These are phyloP conservation scores for Hippophae tibetana DNA, from an alignment of 306 rosid species.

Conservation along the genomic window DNA sequence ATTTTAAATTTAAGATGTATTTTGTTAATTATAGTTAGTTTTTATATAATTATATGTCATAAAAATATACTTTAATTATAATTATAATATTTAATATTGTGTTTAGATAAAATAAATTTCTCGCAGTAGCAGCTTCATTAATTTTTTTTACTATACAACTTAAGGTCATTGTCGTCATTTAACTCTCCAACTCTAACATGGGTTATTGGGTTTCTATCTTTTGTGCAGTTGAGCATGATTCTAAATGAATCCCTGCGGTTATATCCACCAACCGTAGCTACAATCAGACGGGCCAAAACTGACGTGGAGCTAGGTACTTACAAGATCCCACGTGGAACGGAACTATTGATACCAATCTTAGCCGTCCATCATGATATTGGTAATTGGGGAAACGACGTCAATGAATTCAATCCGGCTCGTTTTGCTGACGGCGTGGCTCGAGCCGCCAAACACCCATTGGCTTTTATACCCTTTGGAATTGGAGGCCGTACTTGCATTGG, in stretches of 20 bases:
- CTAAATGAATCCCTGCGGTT: conserved; percentile 76
- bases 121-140: too few species aligned
- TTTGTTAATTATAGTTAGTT: too few species aligned
- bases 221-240: conserved; percentile 69
- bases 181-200: background rate
- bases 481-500: conserved; percentile 87
- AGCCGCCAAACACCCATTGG: conserved; percentile 64
- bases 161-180: conserved; percentile 1
- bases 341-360: conserved; percentile 70
- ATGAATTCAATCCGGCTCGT: conserved; percentile 84
- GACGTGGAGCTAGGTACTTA: conserved; percentile 67
- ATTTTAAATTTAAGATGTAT: background rate
- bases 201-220: conserved; percentile 2
- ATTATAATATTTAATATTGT: too few species aligned
- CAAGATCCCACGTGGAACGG: conserved; percentile 76
- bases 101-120: too few species aligned
- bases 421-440: conserved; percentile 61
- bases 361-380: conserved; percentile 85
- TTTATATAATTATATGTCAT: too few species aligned
- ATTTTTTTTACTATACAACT: background rate
- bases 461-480: conserved; percentile 71
- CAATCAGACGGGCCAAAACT: conserved; percentile 57
- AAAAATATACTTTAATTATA: too few species aligned
- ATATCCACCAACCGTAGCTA: conserved; percentile 81
- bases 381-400: conserved; percentile 71